phyloP scores from a whole-genome alignment of 306 rosid genomes.

The Sophora flavescens region DNA sequence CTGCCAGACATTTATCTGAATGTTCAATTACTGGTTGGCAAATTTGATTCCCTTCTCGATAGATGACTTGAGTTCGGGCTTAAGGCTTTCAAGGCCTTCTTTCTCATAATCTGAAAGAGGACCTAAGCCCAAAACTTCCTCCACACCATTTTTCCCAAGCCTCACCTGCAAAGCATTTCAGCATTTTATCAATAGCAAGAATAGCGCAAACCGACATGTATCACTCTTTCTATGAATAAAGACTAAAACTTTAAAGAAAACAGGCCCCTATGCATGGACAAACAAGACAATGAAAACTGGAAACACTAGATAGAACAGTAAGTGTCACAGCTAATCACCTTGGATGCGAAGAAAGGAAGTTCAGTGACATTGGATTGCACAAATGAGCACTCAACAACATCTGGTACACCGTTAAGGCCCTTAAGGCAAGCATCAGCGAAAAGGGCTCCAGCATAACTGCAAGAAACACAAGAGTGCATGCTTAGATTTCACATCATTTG shows the following conservation, averaged over 20 bases:
- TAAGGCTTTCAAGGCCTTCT: conserved; percentile 78
- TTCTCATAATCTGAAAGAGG: conserved; percentile 83
- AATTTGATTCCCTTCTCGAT: conserved; percentile 95
- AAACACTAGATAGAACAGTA: neutral
- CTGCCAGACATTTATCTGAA: conserved; percentile 21
- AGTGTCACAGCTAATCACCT: conserved; percentile 61
- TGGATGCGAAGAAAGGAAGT: conserved; percentile 98
- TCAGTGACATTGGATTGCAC: conserved; percentile 90
- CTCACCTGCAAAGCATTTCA: conserved; percentile 68
- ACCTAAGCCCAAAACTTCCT: conserved; percentile 80
- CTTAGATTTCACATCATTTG: neutral
- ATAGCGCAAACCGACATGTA: neutral
- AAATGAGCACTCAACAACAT: conserved; percentile 93
- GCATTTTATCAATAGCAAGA: neutral
- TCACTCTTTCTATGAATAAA: neutral
- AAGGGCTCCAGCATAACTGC: conserved; percentile 96
- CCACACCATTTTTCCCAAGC: conserved; percentile 92
- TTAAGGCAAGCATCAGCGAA: conserved; percentile 98
- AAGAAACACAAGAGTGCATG: conserved; percentile 32
- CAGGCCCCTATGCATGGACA: neutral
- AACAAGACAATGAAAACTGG: neutral
- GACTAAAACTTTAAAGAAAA: neutral
- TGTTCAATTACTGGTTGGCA: conserved; percentile 63
- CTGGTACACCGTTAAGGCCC: conserved; percentile 98
- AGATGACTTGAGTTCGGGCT: conserved; percentile 77